Base-by-base conservation (phyloP, 202 grass and related monocot species). In the Miscanthus sacchariflorus region DNA sequence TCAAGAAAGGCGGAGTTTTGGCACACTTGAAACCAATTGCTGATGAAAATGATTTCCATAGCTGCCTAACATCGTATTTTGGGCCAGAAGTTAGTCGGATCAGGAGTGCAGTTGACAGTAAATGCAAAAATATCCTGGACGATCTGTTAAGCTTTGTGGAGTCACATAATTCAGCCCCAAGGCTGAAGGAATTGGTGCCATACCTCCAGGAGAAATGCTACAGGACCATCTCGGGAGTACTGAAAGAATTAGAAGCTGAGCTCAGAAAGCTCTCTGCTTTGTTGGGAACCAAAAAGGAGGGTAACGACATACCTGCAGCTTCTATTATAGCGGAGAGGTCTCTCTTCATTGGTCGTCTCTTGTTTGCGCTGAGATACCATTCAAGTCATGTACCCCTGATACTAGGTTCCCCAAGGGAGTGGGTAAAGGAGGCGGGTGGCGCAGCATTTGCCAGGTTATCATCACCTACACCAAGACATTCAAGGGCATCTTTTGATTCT, bases 181-280 rank as follows among this genome's bases (percentile, higher is more conserved):
- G 97, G 85, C 84, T 99, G 52, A 97, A 93, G 82, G 94, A 95
- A 69, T 81, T 99, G 86, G 97, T 95, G 72, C 97, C 94, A 80
- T 99, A 87, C 67, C 71, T 97, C 81, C 97, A 99, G 79, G 91
- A 99, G 87, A 95, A 97, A 87, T 99, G 94, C 91, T 94, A 95
- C 33, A 90, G 72, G 54, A 95, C 95, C 76, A 88, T 97, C 44
- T 92, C 76, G 9, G 79, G 43, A 38, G 77, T 97, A 70, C 74
- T 93, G 75, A 97, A 99, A 74, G 91, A 95, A 88, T 89, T 97
- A 67, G 97, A 97, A 85, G 68, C 76, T 71, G 91, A 95, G 78
- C 91, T 99, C 74, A 83, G 77, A 76, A 91, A 92, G 68, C 88
- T 95, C 24, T 92, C 94, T 76, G 75, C 88, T 88, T 89, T 78